Conservation (phyloP, 2,329 filamentous ascomycete species). For the Phialophora macrospora region DNA sequence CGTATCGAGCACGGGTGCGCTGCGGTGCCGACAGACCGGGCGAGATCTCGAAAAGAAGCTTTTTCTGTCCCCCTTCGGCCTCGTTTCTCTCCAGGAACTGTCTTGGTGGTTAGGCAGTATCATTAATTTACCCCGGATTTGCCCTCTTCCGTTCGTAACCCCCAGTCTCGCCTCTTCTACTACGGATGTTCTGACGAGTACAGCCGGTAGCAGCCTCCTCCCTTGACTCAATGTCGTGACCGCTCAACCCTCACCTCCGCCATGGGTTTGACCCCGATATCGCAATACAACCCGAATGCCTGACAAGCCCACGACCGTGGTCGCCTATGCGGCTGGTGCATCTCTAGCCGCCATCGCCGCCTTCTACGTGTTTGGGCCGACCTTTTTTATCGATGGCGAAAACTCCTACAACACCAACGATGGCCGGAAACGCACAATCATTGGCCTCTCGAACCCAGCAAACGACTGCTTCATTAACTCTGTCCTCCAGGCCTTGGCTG, state of each 20-base stretch:
- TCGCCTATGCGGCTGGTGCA: constrained; percentile 92
- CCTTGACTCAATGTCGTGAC: constrained; percentile 24
- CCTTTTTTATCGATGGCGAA: constrained; percentile 89
- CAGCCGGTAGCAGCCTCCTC: constrained; percentile 1
- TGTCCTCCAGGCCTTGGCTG: constrained; percentile 88
- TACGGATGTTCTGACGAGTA: not conserved
- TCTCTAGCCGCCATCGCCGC: constrained; percentile 93
- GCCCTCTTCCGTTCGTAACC: constrained; percentile 7
- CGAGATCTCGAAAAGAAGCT: not conserved
- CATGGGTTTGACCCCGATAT: constrained; percentile 26
- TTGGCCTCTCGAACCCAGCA: constrained; percentile 85
- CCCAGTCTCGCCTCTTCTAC: not conserved
- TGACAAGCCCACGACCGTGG: constrained; percentile 79
- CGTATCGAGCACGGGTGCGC: not conserved
- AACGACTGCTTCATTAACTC: constrained; percentile 99
- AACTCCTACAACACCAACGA: constrained; percentile 59
- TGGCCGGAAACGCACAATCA: constrained; percentile 79
- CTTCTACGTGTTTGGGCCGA: constrained; percentile 97
- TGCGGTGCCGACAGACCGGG: no score
- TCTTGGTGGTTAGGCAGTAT: not conserved
- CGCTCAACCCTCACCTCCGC: constrained; percentile 9
- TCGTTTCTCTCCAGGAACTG: not conserved
- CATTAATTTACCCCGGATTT: constrained; percentile 20
- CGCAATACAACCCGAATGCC: constrained; percentile 61
- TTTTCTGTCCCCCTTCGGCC: not conserved